Base-by-base conservation (phyloP, 2,329 filamentous ascomycete species). In the Trematosphaeria pertusa region DNA sequence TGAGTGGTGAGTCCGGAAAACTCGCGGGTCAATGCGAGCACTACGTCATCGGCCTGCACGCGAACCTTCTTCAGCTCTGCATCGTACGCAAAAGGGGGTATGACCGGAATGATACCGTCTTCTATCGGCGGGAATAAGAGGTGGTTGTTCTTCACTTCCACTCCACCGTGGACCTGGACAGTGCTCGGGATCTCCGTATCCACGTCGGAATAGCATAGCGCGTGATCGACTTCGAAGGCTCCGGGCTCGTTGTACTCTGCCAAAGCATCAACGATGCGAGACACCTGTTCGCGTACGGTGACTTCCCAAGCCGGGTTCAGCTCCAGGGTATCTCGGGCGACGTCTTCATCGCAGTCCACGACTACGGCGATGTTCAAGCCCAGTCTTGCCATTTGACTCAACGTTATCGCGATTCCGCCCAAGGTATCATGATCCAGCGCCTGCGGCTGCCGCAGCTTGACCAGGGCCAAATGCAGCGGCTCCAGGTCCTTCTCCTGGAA, bases 291-390 rank as follows among this genome's bases (percentile, higher is more conserved):
- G 75, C 43, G 82, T 77, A 36, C 75, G 65, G 58, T 75, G 71
- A 58, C 78, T 73, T 73, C 75, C 59, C 67, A 70, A 12, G 46
- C 46, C 1, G 53, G 38, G 70, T 26, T 59, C 50, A 55, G 55
- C 48, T 63, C 65, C 37, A 58, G 57, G 50, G 19, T 70, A 66
- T 47, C 62, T 46, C 46, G 68, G 18, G 45, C 66, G 34, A 48
- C 54, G 14, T 75, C 74, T 19, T 78, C 74, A 20, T 78, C 73
- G 40, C 86, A 88, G 60, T 97, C 93, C 7, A 97, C 76, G 1
- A 97, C 87, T 0, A 99, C 83, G 15, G 92, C 84, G 50, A 91
- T 91, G 38, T 85, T 80, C 57, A 99, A 81, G 2, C 94, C 93
- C 11, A 99, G 81, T 41, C 87, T 85, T 30, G 86, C 84, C 38